These are phyloP conservation scores for Sordariomycetes sp. DNA, from an alignment of 2,329 filamentous ascomycete species.

Conservation along the genomic window DNA sequence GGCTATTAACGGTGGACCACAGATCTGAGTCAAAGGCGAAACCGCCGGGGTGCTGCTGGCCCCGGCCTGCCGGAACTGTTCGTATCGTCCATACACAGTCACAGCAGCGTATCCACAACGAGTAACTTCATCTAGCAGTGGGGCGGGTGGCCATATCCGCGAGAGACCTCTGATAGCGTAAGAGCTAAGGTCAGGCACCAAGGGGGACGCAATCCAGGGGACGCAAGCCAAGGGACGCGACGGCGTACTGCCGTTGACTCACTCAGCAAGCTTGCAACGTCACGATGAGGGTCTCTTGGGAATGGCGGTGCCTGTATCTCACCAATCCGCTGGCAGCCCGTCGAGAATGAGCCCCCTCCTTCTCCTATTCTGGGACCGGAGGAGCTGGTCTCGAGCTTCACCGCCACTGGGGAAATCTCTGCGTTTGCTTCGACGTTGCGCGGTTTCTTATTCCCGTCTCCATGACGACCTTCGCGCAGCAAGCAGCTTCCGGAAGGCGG, in stretches of 20 bases:
- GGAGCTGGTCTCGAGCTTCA: background rate
- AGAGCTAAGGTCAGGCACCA: background rate
- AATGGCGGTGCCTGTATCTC: background rate
- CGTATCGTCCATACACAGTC: background rate
- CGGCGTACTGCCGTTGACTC: background rate
- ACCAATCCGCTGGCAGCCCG: background rate
- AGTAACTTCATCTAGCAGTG: background rate
- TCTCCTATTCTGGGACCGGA: background rate
- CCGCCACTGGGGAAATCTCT: background rate
- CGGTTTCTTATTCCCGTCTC: background rate
- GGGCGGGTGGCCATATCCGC: background rate
- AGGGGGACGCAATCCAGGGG: too few species aligned
- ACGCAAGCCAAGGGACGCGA: background rate
- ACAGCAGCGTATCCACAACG: background rate
- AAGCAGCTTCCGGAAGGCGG: background rate
- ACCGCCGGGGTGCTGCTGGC: background rate
- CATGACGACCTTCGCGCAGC: background rate
- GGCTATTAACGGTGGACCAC: background rate
- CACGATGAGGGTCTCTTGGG: background rate
- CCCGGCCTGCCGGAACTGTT: background rate
- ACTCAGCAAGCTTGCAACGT: background rate
- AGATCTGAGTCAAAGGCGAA: slow-evolving; percentile 2
- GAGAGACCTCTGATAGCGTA: background rate
- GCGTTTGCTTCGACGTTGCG: background rate
- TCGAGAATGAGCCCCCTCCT: background rate